These are phyloP conservation scores for Candida tibetensis DNA, from an alignment of 805 yeast species.

Conservation along the genomic window DNA sequence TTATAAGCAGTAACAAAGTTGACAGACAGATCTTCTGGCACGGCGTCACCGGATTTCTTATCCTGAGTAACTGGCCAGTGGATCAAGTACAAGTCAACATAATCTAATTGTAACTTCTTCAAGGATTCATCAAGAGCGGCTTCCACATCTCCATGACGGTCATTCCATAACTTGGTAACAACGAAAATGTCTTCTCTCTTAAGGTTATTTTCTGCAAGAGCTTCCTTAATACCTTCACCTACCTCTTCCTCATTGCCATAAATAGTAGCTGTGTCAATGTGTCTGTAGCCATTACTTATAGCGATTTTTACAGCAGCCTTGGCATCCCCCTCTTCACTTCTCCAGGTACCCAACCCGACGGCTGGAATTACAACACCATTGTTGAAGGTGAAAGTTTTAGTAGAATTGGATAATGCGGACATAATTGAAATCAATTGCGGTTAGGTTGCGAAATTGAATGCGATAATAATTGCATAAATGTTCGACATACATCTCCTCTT, in stretches of 20 bases:
- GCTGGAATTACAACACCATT: conserved; percentile 63
- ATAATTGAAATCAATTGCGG: conserved; percentile 2
- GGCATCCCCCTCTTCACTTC: conserved; percentile 51
- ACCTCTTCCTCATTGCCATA: conserved; percentile 67
- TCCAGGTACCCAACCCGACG: conserved; percentile 76
- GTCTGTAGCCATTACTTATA: conserved; percentile 64
- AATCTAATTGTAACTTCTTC: conserved; percentile 62
- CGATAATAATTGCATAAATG: too few relatives aligned
- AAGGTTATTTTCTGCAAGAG: conserved; percentile 39
- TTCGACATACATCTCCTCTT: not conserved
- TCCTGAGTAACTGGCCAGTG: conserved; percentile 77
- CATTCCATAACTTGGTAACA: conserved; percentile 68
- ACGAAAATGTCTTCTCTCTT: conserved; percentile 64
- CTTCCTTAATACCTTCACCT: conserved; percentile 51
- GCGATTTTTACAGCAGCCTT: conserved; percentile 59
- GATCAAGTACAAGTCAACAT: conserved; percentile 73
- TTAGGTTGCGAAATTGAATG: not conserved
- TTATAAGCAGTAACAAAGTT: conserved; percentile 59
- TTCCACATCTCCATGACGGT: conserved; percentile 50
- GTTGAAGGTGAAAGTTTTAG: conserved; percentile 45
- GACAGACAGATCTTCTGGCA: conserved; percentile 34
- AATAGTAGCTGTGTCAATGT: conserved; percentile 73
- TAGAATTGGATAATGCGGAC: conserved; percentile 8
- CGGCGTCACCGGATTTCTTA: conserved; percentile 28
- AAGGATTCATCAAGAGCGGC: conserved; percentile 58